Conservation (phyloP, 768 basidiomycete species). For the Lactarius vividus region DNA sequence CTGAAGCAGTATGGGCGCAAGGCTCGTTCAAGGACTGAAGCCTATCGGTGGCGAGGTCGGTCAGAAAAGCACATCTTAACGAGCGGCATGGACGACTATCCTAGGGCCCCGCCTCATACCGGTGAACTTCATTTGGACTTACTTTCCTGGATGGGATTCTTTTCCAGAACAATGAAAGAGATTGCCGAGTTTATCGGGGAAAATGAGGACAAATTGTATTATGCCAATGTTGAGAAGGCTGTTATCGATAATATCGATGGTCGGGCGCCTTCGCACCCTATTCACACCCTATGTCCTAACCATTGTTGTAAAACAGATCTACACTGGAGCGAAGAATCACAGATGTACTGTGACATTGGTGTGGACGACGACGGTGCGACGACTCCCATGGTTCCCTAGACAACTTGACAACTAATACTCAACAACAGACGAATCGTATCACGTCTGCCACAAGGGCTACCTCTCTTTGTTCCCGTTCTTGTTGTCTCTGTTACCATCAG, state of each 20-base stretch:
- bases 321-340: conserved; percentile 85
- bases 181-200: conserved; percentile 87
- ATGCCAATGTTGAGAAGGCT: conserved; percentile 71
- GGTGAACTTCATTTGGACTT: conserved; percentile 94
- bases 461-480: conserved; percentile 93
- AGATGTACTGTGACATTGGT: conserved; percentile 92
- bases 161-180: conserved; percentile 88
- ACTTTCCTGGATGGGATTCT: conserved; percentile 96
- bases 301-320: conserved; percentile 55
- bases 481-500: conserved; percentile 70
- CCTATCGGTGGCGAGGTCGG: conserved; percentile 92
- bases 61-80: conserved; percentile 86
- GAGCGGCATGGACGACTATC: conserved; percentile 96
- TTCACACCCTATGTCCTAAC: conserved; percentile 7
- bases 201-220: conserved; percentile 77
- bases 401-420: neutral
- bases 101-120: conserved; percentile 81
- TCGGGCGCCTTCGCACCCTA: conserved; percentile 33
- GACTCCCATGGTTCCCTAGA: conserved; percentile 10
- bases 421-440: conserved; percentile 78
- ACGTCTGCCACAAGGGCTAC: conserved; percentile 90
- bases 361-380: conserved; percentile 77
- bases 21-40: conserved; percentile 85
- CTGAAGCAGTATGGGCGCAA: conserved; percentile 86
- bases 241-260: conserved; percentile 86